Base-by-base conservation (phyloP, 1,284 basidiomycete genomes). In the Cutaneotrichosporon dermatis region DNA sequence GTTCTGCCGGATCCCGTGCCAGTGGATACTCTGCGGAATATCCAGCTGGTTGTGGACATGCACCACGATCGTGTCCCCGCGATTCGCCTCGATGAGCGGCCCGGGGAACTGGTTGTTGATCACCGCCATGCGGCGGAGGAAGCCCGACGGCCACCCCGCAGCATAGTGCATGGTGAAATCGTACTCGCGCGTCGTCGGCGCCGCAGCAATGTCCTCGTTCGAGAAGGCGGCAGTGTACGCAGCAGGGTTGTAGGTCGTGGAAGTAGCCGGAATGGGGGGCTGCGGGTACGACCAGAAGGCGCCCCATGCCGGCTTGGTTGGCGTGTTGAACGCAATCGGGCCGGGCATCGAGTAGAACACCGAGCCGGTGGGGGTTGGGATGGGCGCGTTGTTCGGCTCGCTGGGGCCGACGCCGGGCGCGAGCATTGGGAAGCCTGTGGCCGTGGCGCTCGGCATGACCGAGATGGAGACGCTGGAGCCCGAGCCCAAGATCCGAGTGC, bases 1-100 rank as follows among this genome's bases (percentile, higher is more conserved):
- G 44, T 69, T 69, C 59, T 71, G 69, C 9, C 51, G 46, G 39
- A 73, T 66, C 11, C 71, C 71, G 49, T 73, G 71, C 71, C 71
- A 73, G 55, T 73, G 70, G 35, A 73, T 62, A 11, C 62, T 50
- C 44, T 65, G 65, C 4, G 61, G 62, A 3, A 49, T 57, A 33
- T 63, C 60, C 1, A 73, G 63, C 33, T 63, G 33, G 51, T 73
- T 73, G 51, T 46, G 59, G 34, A 73, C 65, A 25, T 66, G 64
- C 1, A 72, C 63, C 11, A 63, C 53, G 40, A 73, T 57, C 8
- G 60, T 66, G 57, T 73, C 71, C 1, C 70, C 70, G 16, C 64
- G 54, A 39, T 68, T 71, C 1, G 62, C 69, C 51, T 73, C 69
- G 48, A 73, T 72, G 39, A 69, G 13, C 0, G 71, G 71, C 13